These are phyloP conservation scores for Talaromyces sp. DNA, from an alignment of 2,329 filamentous ascomycete genomes.

Conservation along the genomic window DNA sequence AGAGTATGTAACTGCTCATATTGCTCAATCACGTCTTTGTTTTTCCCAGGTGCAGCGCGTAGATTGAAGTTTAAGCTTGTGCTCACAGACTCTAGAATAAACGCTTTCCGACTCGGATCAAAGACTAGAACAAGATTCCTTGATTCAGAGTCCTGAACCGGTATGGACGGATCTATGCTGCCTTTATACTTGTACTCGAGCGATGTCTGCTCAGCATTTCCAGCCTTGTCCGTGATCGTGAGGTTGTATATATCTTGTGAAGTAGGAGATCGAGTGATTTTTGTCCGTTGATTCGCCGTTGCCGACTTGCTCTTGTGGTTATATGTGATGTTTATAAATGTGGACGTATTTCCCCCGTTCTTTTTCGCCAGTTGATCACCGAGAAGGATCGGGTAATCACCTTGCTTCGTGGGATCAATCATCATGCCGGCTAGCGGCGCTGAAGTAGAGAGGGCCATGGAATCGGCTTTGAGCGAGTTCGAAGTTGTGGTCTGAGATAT, in stretches of 20 bases:
- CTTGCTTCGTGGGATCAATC: conserved; percentile 45
- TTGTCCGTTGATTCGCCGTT: conserved; percentile 37
- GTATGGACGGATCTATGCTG: conserved; percentile 36
- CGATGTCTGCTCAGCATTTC: conserved; percentile 36
- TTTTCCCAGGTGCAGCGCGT: conserved; percentile 64
- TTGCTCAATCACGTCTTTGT: conserved; percentile 63
- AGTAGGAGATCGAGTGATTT: conserved; percentile 33
- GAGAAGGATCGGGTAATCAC: conserved; percentile 46
- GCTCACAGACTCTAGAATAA: conserved; percentile 76
- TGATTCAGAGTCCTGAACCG: conserved; percentile 28
- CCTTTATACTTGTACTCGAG: conserved; percentile 41
- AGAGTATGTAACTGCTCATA: conserved; percentile 61
- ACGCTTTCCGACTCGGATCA: conserved; percentile 68
- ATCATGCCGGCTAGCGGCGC: conserved; percentile 24
- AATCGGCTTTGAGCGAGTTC: conserved; percentile 13
- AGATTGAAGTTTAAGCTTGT: conserved; percentile 88
- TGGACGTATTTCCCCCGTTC: conserved; percentile 21
- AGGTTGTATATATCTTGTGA: conserved; percentile 40
- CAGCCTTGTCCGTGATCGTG: conserved; percentile 41
- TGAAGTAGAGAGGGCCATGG: conserved; percentile 33
- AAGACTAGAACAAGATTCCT: conserved; percentile 62
- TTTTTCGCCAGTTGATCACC: conserved; percentile 40
- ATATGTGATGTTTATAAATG: conserved; percentile 43
- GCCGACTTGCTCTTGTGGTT: conserved; percentile 46
- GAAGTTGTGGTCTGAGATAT: background rate